Evolutionary conservation across 768 basidiomycete genomes (phyloP), one percentile per base, ranked within the genome.

Genomic region (Galerina marginata): DNA sequence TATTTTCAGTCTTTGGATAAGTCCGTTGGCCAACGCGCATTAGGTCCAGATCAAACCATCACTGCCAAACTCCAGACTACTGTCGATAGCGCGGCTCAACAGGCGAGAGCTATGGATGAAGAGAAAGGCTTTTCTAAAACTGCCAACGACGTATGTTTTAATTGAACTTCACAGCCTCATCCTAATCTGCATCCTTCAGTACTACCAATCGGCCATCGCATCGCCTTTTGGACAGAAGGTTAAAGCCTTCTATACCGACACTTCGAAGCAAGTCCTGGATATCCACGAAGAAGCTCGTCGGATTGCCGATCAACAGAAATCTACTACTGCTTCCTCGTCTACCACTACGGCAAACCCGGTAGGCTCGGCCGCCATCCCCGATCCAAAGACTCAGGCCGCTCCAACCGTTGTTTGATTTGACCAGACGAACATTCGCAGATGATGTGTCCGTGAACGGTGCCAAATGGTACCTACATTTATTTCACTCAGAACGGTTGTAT

Each of bases 251-350:
- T 98, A 97, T 80, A 96, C 96, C 12, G 76, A 77, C 45, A 96
- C 94, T 7, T 82, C 88, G 16, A 98, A 97, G 78, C 92, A 96
- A 74, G 88, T 93, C 26, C 68, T 83, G 16, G 95, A 98, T 70
- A 95, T 98, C 49, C 95, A 97, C 70, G 93, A 95, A 69, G 96
- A 98, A 75, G 96, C 96, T 2, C 79, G 81, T 60, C 86, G 96
- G 33, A 93, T 98, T 68, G 86, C 88, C 26, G 83, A 81, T 26
- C 73, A 79, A 56, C 83, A 91, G 65, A 88, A 90, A 68, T 58
- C 72, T 2, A 62, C 65, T 29, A 44, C 62, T 20, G 52, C 67
- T 10, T 36, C 68, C 10, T 47, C 68, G 5, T 33, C 71, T 2
- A 42, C 64, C 10, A 36, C 73, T 11, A 36, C 64, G 11, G 45